phyloP scores from a whole-genome alignment of 73 alveolate species.

The Paramecium sexaurelia region DNA sequence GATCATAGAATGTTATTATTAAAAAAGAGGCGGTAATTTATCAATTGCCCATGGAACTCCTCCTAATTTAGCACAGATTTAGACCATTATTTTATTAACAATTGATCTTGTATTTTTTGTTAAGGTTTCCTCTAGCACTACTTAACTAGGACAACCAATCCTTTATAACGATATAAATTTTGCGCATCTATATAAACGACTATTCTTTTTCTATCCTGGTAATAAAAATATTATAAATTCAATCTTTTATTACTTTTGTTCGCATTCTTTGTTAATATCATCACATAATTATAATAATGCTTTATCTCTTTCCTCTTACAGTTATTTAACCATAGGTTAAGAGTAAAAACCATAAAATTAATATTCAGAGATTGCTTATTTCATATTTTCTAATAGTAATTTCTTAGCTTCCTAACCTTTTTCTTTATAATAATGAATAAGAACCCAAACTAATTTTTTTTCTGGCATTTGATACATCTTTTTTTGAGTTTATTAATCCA shows the following conservation, averaged over 20 bases:
- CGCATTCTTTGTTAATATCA: not conserved
- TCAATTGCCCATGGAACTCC: constrained; percentile 98
- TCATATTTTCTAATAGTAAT: not conserved
- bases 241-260: not conserved
- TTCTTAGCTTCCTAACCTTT: not conserved
- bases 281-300: not conserved
- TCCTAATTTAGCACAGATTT: constrained; percentile 94
- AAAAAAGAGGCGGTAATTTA: constrained; percentile 76
- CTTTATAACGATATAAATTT: not conserved
- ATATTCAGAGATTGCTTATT: not conserved
- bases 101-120: constrained; percentile 78
- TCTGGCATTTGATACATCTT: constrained; percentile 74
- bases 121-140: constrained; percentile 25
- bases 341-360: not conserved
- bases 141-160: constrained; percentile 13
- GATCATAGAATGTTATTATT: constrained; percentile 85
- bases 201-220: constrained; percentile 30
- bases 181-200: constrained; percentile 25
- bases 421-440: not conserved
- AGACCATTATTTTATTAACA: constrained; percentile 87
- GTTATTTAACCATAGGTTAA: not conserved
- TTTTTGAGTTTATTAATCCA: constrained; percentile 85
- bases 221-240: constrained; percentile 38
- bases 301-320: not conserved
- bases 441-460: not conserved